Evolutionary conservation across 1,139 yeast genomes (phyloP), one percentile per base, ranked within the genome.

Genomic region (Lodderomyces jiufengensis): DNA sequence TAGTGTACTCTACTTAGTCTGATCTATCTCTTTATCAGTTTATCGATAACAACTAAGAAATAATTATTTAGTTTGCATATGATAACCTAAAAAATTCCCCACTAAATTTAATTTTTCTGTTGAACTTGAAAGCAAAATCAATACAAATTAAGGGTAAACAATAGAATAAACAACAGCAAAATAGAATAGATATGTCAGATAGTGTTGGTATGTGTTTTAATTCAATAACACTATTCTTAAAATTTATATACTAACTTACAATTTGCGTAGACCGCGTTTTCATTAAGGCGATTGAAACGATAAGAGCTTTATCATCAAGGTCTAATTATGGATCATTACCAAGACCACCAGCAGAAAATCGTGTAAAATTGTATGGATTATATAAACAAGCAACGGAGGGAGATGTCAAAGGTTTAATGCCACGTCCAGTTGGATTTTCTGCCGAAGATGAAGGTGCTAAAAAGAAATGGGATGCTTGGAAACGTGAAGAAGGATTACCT

Each of bases 301-400:
- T 86, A 37, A 70, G 84, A 43, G 78, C 88, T 4, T 65, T 86
- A 35, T 80, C 92, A 8, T 74, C 84, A 5, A 68, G 84, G 33
- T 72, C 84, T 11, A 80, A 80, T 38, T 73, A 80, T 37, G 82
- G 83, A n/a, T 69, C 84, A 7, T 63, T 84, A 32, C 86, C 94
- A 0, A 72, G 90, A 31, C 95, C 95, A 0, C 90, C 95, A 1
- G 78, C 86, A 2, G 84, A 80, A 38, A 77, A 71, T 42, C 59
- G 95, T 23, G 78, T 83, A 40, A 73, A 71, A 41, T 66, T 86
- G 7, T 86, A 86, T 55, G 95, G 95, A 0, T 68, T 86, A 34
- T 86, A 85, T 60, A 86, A 86, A 51, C 95, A 86, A 53, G 90
- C 95, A 3, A 84, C 94, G 4, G 95, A 84, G 57, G 95, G 95